A percentile compares a stretch with the other conserved stretches of the same genome.
phyloP scores from a whole-genome alignment of 192 early-diverging fungal species.

The Pilobolus umbonatus region DNA sequence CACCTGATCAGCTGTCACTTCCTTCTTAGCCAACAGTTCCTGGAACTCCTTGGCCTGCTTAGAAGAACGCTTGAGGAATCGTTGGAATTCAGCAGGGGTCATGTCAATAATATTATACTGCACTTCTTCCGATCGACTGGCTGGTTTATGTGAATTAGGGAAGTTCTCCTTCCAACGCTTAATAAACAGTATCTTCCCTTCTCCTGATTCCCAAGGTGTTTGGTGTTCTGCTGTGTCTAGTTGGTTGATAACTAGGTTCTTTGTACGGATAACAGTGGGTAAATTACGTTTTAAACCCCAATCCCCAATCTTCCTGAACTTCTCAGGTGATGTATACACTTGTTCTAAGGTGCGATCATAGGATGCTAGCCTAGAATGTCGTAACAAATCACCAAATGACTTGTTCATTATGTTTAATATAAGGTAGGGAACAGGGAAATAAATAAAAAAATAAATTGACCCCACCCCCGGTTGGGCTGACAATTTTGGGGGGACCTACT shows the following conservation, averaged over 20 bases:
- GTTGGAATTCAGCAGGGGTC: slow-evolving; percentile 54
- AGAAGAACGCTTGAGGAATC: slow-evolving; percentile 49
- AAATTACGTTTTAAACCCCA: slow-evolving; percentile 75
- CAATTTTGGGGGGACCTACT: too few relatives aligned
- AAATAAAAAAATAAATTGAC: too few relatives aligned
- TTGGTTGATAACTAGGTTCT: slow-evolving; percentile 44
- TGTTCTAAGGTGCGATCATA: slow-evolving; percentile 63
- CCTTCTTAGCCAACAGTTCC: slow-evolving; percentile 14
- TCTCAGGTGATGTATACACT: slow-evolving; percentile 62
- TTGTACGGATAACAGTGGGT: slow-evolving; percentile 57
- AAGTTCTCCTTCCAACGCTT: slow-evolving; percentile 74
- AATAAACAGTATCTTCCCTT: slow-evolving; percentile 50
- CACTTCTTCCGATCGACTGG: slow-evolving; percentile 33
- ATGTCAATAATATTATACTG: slow-evolving; percentile 51
- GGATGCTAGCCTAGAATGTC: slow-evolving; percentile 63
- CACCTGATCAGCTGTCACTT: slow-evolving; percentile 22
- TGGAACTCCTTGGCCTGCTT: slow-evolving; percentile 35
- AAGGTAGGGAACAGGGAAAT: too few relatives aligned
- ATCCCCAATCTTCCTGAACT: slow-evolving; percentile 48
- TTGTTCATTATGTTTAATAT: slow-evolving; percentile 4
- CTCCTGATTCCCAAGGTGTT: slow-evolving; percentile 55
- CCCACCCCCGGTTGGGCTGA: too few relatives aligned
- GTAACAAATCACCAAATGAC: slow-evolving; percentile 41
- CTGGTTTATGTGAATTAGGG: slow-evolving; percentile 48
- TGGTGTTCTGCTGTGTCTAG: slow-evolving; percentile 71